These are phyloP conservation scores for Lotus japonicus DNA, from an alignment of 306 rosid genomes.

Conservation along the genomic window DNA sequence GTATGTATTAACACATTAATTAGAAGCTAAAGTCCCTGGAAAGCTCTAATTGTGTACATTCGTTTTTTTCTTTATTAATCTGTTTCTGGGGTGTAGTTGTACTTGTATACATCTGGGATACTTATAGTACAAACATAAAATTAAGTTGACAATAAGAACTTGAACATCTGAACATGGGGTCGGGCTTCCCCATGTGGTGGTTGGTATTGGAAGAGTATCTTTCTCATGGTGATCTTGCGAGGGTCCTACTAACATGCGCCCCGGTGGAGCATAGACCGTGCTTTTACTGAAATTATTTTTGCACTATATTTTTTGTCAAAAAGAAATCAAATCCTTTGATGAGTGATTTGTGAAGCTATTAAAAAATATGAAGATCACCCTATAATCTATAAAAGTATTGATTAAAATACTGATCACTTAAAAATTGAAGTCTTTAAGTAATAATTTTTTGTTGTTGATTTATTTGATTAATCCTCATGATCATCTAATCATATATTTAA, in stretches of 20 bases:
- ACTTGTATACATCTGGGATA: background rate
- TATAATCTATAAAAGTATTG: background rate
- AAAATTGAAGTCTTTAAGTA: background rate
- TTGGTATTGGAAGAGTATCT: constrained; percentile 45
- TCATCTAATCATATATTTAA: background rate
- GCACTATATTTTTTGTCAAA: background rate
- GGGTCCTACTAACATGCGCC: constrained; percentile 60
- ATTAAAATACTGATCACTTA: background rate
- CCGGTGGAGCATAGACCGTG: constrained; percentile 21
- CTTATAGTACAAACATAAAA: too few relatives aligned
- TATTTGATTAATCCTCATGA: background rate
- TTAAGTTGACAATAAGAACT: constrained; percentile 37
- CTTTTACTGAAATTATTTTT: constrained; percentile 15
- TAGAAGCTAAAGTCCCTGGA: constrained; percentile 36
- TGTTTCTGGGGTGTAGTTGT: constrained; percentile 17
- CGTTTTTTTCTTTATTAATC: background rate
- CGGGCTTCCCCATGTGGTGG: constrained; percentile 56
- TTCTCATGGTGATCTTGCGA: constrained; percentile 23
- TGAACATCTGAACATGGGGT: constrained; percentile 50
- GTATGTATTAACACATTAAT: background rate
- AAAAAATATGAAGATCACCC: background rate
- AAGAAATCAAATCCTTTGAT: constrained; percentile 9
- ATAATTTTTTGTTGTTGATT: background rate
- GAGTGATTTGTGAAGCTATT: background rate
- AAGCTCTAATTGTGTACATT: constrained; percentile 7